Base-by-base conservation (phyloP, 177 flowering plant genomes). In the Telopea speciosissima region DNA sequence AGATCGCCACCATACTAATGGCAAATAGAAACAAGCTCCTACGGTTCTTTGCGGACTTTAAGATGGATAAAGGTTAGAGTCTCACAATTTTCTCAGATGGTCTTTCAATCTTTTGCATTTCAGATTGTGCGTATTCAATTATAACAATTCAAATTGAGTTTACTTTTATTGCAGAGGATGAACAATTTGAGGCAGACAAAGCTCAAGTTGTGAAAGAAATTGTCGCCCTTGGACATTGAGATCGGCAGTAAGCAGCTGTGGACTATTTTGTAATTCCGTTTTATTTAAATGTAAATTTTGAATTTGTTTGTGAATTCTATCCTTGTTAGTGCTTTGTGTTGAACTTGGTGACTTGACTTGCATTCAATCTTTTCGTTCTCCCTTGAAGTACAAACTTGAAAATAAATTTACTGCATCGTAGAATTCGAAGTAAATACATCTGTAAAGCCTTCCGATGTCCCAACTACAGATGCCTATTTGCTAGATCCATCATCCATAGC, bases 21-120 rank as follows among this genome's bases (percentile, higher is more conserved):
- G 88, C 98, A 21, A 95, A 95, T 62, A 86, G 86, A 80, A 88
- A 84, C 96, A 95, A 95, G 81, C 88, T 95, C 75, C 86, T 95
- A 21, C 88, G 97, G 8, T 81, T 95, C 60, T 88, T 95, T 79
- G 83, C 88, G 28, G 90, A 88, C 77, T 90, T 96, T 73, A 93
- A 89, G 77, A 72, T 79, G 3, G 99, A 96, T 36, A 93, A 91
- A 90, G 99, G 99, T 96, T 74, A 19, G 25, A 58, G 0, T 14
- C 17, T 3, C 17, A 52, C 5, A 54, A n/a, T 54, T 54, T 12
- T 58, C 17, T 49, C 19, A 36, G n/a, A n/a, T n/a, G n/a, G n/a
- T n/a, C n/a, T n/a, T 49, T 12, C 13, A 49, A 19, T 49, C 19
- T 16, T 16, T 16, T 16, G 17, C 54, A 12, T 13, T 49, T 49